A percentile compares a stretch with the other conserved stretches of the same genome.
Evolutionary conservation across 31 red algal genomes (phyloP).

Genomic region (Asparagopsis taxiformis): DNA sequence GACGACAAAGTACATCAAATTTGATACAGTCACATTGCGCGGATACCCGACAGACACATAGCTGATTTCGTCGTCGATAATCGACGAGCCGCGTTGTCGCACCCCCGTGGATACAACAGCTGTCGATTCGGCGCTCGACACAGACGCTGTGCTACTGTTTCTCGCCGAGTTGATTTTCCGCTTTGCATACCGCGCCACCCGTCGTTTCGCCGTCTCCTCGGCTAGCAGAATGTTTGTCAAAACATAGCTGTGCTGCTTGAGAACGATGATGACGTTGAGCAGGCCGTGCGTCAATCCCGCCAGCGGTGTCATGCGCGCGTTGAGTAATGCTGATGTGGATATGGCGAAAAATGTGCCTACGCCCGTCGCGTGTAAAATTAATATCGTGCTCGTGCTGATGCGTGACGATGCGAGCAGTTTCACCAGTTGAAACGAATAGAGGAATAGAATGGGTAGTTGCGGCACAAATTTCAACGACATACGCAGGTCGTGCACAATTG

Average conservation of each 20-base stretch:
- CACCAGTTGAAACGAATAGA: slow-evolving; percentile 11
- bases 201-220: slow-evolving; percentile 50
- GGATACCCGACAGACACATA: slow-evolving; percentile 58
- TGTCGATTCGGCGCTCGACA: neutral
- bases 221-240: slow-evolving; percentile 63
- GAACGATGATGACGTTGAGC: slow-evolving; percentile 44
- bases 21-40: slow-evolving; percentile 46
- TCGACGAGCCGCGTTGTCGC: no score
- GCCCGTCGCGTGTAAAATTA: slow-evolving; percentile 11
- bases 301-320: slow-evolving; percentile 28
- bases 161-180: no score
- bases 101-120: no score
- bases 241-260: slow-evolving; percentile 76
- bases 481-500: slow-evolving; percentile 22
- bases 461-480: slow-evolving; percentile 4
- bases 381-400: no score
- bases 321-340: slow-evolving; percentile 2
- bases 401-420: no score
- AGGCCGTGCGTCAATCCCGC: slow-evolving; percentile 23
- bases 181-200: slow-evolving; percentile 12
- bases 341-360: slow-evolving; percentile 23
- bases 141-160: slow-evolving; percentile 1
- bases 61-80: no score
- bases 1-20: slow-evolving; percentile 71
- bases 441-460: slow-evolving; percentile 26